A percentile compares a stretch with the other conserved stretches of the same genome.
Evolutionary conservation across 2,329 filamentous ascomycete species (phyloP).

Genomic region (Raffaelea ambrosiae): DNA sequence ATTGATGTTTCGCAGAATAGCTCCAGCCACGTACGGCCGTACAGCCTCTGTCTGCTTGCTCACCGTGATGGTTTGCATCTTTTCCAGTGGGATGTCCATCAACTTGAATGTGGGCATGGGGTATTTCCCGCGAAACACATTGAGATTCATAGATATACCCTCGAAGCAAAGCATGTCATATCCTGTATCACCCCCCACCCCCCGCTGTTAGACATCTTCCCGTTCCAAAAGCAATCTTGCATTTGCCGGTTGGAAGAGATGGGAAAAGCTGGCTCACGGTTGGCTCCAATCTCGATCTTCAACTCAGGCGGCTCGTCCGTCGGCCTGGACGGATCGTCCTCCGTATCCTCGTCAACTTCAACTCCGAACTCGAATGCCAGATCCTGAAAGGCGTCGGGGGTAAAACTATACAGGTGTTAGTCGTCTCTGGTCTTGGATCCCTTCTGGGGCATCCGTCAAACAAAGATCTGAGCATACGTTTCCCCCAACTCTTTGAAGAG

Average conservation of each 20-base stretch:
- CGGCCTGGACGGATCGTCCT: conserved; percentile 60
- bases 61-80: conserved; percentile 75
- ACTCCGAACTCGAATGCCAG: conserved; percentile 98
- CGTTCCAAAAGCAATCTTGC: too few relatives aligned
- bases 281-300: conserved; percentile 97
- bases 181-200: too few relatives aligned
- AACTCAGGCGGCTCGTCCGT: conserved; percentile 83
- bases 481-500: conserved; percentile 88
- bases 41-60: conserved; percentile 66
- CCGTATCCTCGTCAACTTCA: conserved; percentile 93
- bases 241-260: too few relatives aligned
- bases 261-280: conserved; percentile 31
- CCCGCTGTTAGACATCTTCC: neutral
- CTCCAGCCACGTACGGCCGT: conserved; percentile 80
- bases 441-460: conserved; percentile 21
- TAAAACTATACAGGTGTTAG: conserved; percentile 52
- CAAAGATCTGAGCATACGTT: conserved; percentile 54
- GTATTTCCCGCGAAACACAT: conserved; percentile 78
- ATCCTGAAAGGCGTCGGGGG: conserved; percentile 90
- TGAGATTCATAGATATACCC: conserved; percentile 89
- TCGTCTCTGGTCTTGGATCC: too few relatives aligned
- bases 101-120: conserved; percentile 73
- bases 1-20: conserved; percentile 80
- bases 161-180: conserved; percentile 96
- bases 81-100: conserved; percentile 60